These are phyloP conservation scores for Trametes elegans DNA, from an alignment of 768 basidiomycete species.

Conservation along the genomic window DNA sequence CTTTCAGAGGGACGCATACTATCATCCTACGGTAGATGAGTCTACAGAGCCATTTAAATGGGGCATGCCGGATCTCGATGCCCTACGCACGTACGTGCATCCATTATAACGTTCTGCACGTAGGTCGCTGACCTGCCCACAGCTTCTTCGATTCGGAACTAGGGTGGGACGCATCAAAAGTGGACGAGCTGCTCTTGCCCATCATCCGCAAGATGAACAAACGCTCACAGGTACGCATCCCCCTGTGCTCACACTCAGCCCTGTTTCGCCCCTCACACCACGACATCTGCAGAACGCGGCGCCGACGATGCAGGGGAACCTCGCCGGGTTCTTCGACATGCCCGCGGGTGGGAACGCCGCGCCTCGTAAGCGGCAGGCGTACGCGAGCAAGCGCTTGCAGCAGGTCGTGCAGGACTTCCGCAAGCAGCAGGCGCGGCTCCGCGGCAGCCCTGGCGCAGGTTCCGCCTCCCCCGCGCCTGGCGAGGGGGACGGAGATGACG, in stretches of 20 bases:
- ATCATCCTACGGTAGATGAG: constrained; percentile 84
- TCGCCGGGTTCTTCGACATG: constrained; percentile 75
- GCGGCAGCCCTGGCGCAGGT: too few species aligned
- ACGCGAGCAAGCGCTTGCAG: constrained; percentile 83
- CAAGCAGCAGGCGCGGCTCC: constrained; percentile 40
- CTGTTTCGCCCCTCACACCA: neutral
- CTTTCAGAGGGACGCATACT: constrained; percentile 86
- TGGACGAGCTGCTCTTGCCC: constrained; percentile 87
- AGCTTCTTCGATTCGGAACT: constrained; percentile 53
- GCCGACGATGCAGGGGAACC: constrained; percentile 72
- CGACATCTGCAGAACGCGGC: constrained; percentile 53
- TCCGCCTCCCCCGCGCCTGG: constrained; percentile 1
- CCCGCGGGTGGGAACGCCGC: constrained; percentile 63
- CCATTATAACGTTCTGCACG: neutral
- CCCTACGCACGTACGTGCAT: constrained; percentile 67
- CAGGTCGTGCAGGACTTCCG: constrained; percentile 82
- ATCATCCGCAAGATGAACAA: constrained; percentile 88
- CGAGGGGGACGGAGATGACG: constrained; percentile 27
- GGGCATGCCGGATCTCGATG: constrained; percentile 96
- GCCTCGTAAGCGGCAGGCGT: constrained; percentile 78
- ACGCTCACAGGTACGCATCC: constrained; percentile 60
- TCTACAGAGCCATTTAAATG: constrained; percentile 96
- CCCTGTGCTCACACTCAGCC: constrained; percentile 11
- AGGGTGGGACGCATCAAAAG: constrained; percentile 78
- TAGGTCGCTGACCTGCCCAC: neutral